These are phyloP conservation scores for Fusarium fracticaudum DNA, from an alignment of 2,329 filamentous ascomycete species.

Conservation along the genomic window DNA sequence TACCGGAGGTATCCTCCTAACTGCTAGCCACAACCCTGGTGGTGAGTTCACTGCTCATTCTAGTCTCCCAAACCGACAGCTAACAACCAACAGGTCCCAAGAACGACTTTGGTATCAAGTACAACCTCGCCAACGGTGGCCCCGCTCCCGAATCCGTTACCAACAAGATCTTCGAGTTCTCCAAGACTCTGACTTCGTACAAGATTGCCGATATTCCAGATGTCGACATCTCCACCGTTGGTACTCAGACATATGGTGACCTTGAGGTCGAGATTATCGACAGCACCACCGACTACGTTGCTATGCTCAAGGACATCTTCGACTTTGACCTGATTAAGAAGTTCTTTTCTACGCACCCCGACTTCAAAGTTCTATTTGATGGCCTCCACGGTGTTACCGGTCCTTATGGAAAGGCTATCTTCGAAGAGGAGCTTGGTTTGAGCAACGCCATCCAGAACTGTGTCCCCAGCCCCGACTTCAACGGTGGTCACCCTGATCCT, in stretches of 20 bases:
- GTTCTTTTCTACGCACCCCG: conserved; percentile 85
- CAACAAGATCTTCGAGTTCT: conserved; percentile 95
- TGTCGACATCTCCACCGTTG: conserved; percentile 84
- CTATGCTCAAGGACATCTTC: conserved; percentile 98
- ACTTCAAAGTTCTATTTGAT: conserved; percentile 98
- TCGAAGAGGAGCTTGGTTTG: conserved; percentile 91
- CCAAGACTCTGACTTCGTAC: conserved; percentile 90
- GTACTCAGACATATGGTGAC: conserved; percentile 82
- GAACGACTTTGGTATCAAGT: conserved; percentile 99
- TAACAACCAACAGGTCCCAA: conserved; percentile 71
- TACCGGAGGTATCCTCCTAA: conserved; percentile 95
- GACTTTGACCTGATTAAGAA: conserved; percentile 96
- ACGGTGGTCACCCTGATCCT: conserved; percentile 95
- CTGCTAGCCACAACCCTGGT: conserved; percentile 97
- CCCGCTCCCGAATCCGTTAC: conserved; percentile 96
- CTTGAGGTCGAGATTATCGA: conserved; percentile 97
- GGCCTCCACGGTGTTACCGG: conserved; percentile 94
- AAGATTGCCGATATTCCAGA: conserved; percentile 90
- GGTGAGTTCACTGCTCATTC: conserved; percentile 64
- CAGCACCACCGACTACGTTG: conserved; percentile 89
- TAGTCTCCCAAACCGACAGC: not conserved
- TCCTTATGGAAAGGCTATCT: conserved; percentile 93
- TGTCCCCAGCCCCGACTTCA: conserved; percentile 91
- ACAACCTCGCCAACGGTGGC: conserved; percentile 96
- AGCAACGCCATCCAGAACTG: conserved; percentile 87